A percentile compares a stretch with the other conserved stretches of the same genome.
Evolutionary conservation across 1,284 basidiomycete species (phyloP).

Genomic region (Trichosporon sp.): DNA sequence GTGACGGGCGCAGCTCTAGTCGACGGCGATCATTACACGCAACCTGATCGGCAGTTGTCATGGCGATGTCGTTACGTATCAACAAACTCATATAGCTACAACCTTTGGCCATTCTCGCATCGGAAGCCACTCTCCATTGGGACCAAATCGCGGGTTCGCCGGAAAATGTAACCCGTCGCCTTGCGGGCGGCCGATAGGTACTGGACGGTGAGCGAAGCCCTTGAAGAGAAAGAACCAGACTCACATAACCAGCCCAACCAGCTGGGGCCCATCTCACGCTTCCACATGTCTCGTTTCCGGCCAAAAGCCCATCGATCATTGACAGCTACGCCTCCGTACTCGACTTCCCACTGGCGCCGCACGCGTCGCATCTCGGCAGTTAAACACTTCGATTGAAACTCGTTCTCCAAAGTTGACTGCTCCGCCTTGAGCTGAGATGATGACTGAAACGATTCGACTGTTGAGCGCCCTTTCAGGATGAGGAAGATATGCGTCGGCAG

Average conservation of each 20-base stretch:
- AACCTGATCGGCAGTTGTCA: background rate
- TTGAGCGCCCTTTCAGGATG: constrained; percentile 36
- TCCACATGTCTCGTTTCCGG: constrained; percentile 31
- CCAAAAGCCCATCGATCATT: constrained; percentile 46
- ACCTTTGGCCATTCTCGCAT: constrained; percentile 43
- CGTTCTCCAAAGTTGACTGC: constrained; percentile 28
- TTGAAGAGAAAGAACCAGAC: constrained; percentile 16
- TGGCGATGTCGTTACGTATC: background rate
- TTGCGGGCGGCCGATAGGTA: constrained; percentile 41
- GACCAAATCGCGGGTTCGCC: constrained; percentile 44
- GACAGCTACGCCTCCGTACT: constrained; percentile 40
- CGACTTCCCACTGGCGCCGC: constrained; percentile 35
- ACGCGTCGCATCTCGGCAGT: background rate
- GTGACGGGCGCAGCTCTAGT: background rate
- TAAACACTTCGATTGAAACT: constrained; percentile 23
- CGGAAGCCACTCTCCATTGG: constrained; percentile 45
- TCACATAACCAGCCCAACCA: constrained; percentile 44
- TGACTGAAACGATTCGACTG: constrained; percentile 41
- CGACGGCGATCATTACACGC: background rate
- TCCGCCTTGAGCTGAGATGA: constrained; percentile 40
- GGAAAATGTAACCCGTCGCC: constrained; percentile 43
- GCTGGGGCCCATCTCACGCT: constrained; percentile 40
- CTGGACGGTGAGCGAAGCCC: constrained; percentile 20
- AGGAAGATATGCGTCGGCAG: constrained; percentile 36
- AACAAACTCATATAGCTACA: background rate